Evolutionary conservation across 2,329 filamentous ascomycete species (phyloP).

Genomic region (Trichoderma asperellum): DNA sequence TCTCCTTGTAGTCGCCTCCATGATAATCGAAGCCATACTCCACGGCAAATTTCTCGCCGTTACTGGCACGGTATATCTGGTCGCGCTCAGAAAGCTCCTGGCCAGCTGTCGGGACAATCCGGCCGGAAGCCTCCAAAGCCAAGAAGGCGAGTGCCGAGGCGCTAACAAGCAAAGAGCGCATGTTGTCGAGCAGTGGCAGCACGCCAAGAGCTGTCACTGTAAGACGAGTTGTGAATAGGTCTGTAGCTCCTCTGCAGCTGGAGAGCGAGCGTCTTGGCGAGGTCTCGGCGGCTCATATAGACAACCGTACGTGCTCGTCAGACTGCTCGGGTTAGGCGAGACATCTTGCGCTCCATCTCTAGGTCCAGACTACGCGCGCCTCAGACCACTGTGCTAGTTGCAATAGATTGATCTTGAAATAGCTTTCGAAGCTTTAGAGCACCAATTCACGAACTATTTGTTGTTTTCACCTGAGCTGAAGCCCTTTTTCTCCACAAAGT

Average conservation of each 20-base stretch:
- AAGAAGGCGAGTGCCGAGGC: neutral
- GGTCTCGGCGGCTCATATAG: too few relatives aligned
- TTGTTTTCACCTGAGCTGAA: neutral
- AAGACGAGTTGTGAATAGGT: too few relatives aligned
- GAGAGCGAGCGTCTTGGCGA: too few relatives aligned
- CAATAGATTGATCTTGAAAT: too few relatives aligned
- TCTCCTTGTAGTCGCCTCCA: slow-evolving; percentile 7
- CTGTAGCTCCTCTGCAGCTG: too few relatives aligned
- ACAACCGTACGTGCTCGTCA: too few relatives aligned
- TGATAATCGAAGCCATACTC: slow-evolving; percentile 10
- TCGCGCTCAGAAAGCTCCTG: neutral
- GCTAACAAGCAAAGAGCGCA: neutral
- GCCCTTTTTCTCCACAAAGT: neutral
- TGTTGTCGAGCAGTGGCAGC: neutral
- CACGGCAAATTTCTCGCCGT: slow-evolving; percentile 1
- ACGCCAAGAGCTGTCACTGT: neutral
- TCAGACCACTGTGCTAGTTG: too few relatives aligned
- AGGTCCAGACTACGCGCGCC: too few relatives aligned
- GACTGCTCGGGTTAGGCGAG: too few relatives aligned
- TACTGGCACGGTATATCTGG: neutral
- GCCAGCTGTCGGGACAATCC: neutral
- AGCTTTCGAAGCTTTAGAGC: too few relatives aligned
- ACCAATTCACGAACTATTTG: neutral
- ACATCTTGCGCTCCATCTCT: too few relatives aligned
- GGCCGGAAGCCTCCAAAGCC: neutral